Percentiles rank a stretch among this genome's conserved stretches.
Evolutionary conservation across 1,284 basidiomycete species (phyloP).

Genomic region (Pisolithus thermaeus): DNA sequence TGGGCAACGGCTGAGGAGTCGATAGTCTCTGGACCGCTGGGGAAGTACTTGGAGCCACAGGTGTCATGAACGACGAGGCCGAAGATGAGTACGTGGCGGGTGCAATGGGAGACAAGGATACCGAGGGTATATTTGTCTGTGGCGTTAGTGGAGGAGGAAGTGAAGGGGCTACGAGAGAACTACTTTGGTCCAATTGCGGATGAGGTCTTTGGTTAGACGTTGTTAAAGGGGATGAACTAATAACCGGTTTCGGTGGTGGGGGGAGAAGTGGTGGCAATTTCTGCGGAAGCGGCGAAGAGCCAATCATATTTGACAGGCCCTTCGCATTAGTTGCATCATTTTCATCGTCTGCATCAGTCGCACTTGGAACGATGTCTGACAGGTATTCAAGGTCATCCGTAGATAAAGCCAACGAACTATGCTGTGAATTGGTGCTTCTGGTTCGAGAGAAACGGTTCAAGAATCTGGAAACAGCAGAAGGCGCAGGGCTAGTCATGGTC

Average conservation of each 20-base stretch:
- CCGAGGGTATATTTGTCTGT: constrained; percentile 3
- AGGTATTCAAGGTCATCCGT: constrained; percentile 70
- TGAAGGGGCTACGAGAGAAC: constrained; percentile 6
- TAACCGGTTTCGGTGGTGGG: constrained; percentile 33
- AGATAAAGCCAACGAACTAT: constrained; percentile 56
- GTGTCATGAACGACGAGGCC: background rate
- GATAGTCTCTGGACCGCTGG: constrained; percentile 5
- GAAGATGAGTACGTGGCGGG: constrained; percentile 2
- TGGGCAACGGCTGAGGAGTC: constrained; percentile 5
- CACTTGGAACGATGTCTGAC: constrained; percentile 63
- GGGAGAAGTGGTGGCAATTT: constrained; percentile 45
- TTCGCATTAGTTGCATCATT: constrained; percentile 31
- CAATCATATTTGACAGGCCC: constrained; percentile 35
- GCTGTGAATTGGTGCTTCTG: constrained; percentile 33
- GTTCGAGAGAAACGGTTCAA: constrained; percentile 59
- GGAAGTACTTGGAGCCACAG: background rate
- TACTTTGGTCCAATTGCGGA: constrained; percentile 1
- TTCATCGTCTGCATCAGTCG: constrained; percentile 36
- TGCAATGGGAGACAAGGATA: constrained; percentile 4
- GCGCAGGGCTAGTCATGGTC: constrained; percentile 24
- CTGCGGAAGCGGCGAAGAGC: constrained; percentile 38
- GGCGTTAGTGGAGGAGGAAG: constrained; percentile 16
- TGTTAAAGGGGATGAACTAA: background rate
- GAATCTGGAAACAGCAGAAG: constrained; percentile 68
- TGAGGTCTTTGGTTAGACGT: background rate